Percentiles rank a stretch among this genome's conserved stretches.
phyloP scores from a whole-genome alignment of 2,329 filamentous ascomycete species.

The Aspergillus fructus region DNA sequence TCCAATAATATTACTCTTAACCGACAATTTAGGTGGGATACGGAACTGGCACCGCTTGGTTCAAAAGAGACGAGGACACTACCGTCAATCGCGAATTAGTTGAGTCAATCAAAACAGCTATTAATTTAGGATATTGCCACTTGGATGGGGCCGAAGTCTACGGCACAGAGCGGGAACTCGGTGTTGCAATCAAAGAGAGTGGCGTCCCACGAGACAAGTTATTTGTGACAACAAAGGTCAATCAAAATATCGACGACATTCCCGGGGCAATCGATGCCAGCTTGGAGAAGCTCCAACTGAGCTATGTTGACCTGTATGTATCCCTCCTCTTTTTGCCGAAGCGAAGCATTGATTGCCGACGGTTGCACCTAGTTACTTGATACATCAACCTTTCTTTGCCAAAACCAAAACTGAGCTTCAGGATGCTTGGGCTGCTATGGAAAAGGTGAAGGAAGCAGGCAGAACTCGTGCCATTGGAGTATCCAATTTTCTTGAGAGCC shows the following conservation, averaged over 20 bases:
- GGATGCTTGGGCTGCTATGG: constrained; percentile 60
- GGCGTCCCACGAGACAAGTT: constrained; percentile 48
- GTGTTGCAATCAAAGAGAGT: constrained; percentile 49
- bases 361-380: constrained; percentile 51
- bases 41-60: constrained; percentile 66
- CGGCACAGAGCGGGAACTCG: constrained; percentile 50
- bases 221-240: constrained; percentile 59
- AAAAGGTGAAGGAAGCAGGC: constrained; percentile 56
- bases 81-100: constrained; percentile 55
- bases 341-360: not conserved
- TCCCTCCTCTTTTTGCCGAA: not conserved
- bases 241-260: constrained; percentile 54
- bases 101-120: constrained; percentile 57
- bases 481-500: constrained; percentile 57
- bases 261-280: constrained; percentile 55
- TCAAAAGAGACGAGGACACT: constrained; percentile 51
- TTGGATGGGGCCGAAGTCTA: constrained; percentile 63
- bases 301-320: constrained; percentile 61
- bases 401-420: constrained; percentile 56
- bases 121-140: constrained; percentile 60
- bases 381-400: constrained; percentile 61
- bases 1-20: not conserved
- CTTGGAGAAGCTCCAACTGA: constrained; percentile 59
- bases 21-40: constrained; percentile 52
- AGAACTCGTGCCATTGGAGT: constrained; percentile 63